A percentile compares a stretch with the other conserved stretches of the same genome.
These are phyloP conservation scores for Phytopythium litorale DNA, from an alignment of 352 stramenopile species.

Conservation along the genomic window DNA sequence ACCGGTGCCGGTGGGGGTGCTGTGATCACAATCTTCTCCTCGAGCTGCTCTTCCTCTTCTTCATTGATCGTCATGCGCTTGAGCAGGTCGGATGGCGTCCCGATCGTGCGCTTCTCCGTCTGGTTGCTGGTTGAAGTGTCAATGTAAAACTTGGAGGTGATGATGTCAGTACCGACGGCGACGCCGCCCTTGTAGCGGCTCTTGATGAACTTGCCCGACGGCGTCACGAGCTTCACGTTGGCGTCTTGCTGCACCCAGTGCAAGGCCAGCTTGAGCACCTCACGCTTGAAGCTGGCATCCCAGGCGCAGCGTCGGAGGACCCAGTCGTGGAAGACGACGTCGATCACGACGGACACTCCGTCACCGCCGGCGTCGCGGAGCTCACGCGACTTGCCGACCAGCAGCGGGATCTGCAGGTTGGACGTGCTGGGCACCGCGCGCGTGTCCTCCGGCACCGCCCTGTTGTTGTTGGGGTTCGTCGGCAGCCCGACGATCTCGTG, in stretches of 20 bases:
- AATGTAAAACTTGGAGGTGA: constrained; percentile 78
- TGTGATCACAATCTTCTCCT: constrained; percentile 8
- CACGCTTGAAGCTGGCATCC: constrained; percentile 79
- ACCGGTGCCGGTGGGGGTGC: not conserved
- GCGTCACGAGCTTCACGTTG: constrained; percentile 29
- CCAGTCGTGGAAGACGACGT: constrained; percentile 82
- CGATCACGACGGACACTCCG: constrained; percentile 38
- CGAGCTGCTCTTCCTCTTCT: constrained; percentile 11
- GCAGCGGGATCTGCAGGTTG: constrained; percentile 74
- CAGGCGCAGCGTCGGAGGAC: constrained; percentile 65
- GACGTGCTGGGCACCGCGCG: constrained; percentile 59
- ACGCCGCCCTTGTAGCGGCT: constrained; percentile 79
- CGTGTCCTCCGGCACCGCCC: constrained; percentile 54
- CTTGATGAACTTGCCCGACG: constrained; percentile 79
- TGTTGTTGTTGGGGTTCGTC: constrained; percentile 70
- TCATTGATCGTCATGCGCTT: constrained; percentile 40
- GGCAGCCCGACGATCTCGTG: constrained; percentile 68
- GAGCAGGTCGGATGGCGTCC: constrained; percentile 46
- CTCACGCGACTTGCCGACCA: constrained; percentile 53
- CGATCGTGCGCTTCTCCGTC: constrained; percentile 23
- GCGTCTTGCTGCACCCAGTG: constrained; percentile 78
- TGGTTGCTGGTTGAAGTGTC: constrained; percentile 16
- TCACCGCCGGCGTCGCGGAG: constrained; percentile 40
- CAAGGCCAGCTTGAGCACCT: constrained; percentile 73
- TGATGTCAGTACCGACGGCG: constrained; percentile 45